Evolutionary conservation across 176 grass and related monocot genomes (phyloP), one percentile per base, ranked within the genome.

Genomic region (Oryza punctata): DNA sequence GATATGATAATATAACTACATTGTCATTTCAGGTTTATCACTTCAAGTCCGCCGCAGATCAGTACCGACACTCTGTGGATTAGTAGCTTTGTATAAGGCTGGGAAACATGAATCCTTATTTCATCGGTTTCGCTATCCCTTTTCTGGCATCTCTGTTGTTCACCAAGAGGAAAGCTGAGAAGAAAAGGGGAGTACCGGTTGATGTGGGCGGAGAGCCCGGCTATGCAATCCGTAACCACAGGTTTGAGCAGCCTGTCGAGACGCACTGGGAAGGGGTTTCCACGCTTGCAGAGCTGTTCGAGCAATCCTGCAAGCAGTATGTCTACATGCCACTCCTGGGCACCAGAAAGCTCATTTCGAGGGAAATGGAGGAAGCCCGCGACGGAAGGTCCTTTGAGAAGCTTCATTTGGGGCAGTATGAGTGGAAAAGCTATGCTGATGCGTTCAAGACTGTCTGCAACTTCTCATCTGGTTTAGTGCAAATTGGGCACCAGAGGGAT

Each of bases 321-420:
- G 72, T 85, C n/a, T 88, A 75, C 69, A 90, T 85, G 91, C 89
- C 93, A 65, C 85, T 98, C 2, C 74, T 92, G 23, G 96, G 96
- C 64, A 88, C 93, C 30, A 91, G 96, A 74, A 96, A 91, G 76
- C 80, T 98, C 70, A 78, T 98, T 44, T 27, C 89, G 1, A 94
- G 91, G 63, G 93, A 96, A 49, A 81, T 11, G 5, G 85, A 95
- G 63, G 79, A 85, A 13, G 82, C 87, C 10, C 70, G 76, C 4
- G 91, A 94, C 15, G 93, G 93, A 24, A 91, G 89, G 65, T 90
- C 91, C 30, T 94, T 98, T 72, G 96, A 98, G 89, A 98, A 98
- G 80, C 81, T 98, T 65, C 93, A 98, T 84, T 54, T 98, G 57
- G 96, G 96, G 67, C 75, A 90, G 49, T 98, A 98, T 70, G 87